phyloP scores from a whole-genome alignment of 495 filamentous ascomycete species.

The Durotheca rogersii region DNA sequence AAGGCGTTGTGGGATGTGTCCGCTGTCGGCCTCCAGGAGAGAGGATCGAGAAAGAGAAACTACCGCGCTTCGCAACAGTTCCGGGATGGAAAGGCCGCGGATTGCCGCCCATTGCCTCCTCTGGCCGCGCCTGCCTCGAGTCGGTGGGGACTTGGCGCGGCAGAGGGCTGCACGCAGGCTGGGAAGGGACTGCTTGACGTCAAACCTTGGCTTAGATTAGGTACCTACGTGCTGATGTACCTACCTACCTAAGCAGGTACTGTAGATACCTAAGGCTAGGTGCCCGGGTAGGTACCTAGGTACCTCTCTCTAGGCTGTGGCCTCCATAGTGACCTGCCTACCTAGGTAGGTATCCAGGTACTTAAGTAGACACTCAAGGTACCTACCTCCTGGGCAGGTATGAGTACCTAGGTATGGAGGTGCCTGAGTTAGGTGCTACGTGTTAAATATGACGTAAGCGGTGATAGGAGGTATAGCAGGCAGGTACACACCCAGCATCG shows the following conservation, averaged over 20 bases:
- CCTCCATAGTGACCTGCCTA: neutral
- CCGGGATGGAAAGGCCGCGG: conserved; percentile 13
- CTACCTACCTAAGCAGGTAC: too few relatives aligned
- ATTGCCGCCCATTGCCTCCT: conserved; percentile 35
- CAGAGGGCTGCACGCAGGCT: conserved; percentile 6
- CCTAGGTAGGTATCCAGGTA: neutral
- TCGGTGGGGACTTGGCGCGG: conserved; percentile 15
- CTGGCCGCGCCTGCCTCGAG: conserved; percentile 17
- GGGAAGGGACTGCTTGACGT: neutral
- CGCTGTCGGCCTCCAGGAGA: conserved; percentile 18
- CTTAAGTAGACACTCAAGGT: neutral
- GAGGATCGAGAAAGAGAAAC: conserved; percentile 12
- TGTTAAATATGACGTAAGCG: too few relatives aligned
- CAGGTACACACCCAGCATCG: too few relatives aligned
- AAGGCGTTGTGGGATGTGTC: conserved; percentile 32
- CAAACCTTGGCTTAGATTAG: too few relatives aligned
- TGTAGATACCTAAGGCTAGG: too few relatives aligned
- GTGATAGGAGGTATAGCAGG: too few relatives aligned
- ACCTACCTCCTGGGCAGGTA: neutral
- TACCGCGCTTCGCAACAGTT: neutral
- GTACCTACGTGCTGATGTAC: too few relatives aligned
- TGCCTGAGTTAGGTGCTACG: too few relatives aligned
- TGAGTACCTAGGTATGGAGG: too few relatives aligned
- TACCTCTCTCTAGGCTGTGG: neutral
- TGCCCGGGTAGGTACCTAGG: too few relatives aligned